Base-by-base conservation (phyloP, 148 eudicot genomes). In the Camellia lanceoleosa region DNA sequence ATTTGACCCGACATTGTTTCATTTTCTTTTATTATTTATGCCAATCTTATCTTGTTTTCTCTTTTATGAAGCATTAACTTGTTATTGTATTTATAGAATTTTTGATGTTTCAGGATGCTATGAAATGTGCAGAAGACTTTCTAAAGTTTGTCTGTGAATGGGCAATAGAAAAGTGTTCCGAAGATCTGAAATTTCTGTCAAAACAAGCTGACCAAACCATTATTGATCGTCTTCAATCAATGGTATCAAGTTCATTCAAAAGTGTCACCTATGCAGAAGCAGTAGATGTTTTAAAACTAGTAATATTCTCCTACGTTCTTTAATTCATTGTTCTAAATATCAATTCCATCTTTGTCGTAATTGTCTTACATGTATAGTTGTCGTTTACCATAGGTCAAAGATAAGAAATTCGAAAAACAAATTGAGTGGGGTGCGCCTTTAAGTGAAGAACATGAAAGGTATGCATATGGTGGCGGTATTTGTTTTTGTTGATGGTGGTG, bases 391-490 rank as follows among this genome's bases (percentile, higher is more conserved):
- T 84, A 91, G 94, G 89, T 84, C 12, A 70, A 85, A 38, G 94
- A 80, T 49, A 89, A 84, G 86, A 89, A 84, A 46, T 89, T 88
- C 42, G 85, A 85, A 51, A 73, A 78, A 8, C 68, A 86, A 16
- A 68, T 88, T 30, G 90, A 91, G 81, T 88, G 83, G 84, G 98
- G 98, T 3, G 79, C 70, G 74, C 79, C 92, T 80, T 86, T 96
- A 71, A 90, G 84, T 56, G 95, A 92, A 86, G 95, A 96, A 85
- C 97, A 92, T 63, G 97, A 96, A 88, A 88, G 93, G 99, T 96
- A 82, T 67, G 62, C 9, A 80, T 9, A 58, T 23, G 23, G 42
- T 38, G 15, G 66, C 76, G 58, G 23, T 54, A 75, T 18, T 19
- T 44, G 10, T 23, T 19, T 3, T 47, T 63, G 6, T 2, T 5